phyloP scores from a whole-genome alignment of 306 rosid species.

The Gynostemma pentaphyllum region DNA sequence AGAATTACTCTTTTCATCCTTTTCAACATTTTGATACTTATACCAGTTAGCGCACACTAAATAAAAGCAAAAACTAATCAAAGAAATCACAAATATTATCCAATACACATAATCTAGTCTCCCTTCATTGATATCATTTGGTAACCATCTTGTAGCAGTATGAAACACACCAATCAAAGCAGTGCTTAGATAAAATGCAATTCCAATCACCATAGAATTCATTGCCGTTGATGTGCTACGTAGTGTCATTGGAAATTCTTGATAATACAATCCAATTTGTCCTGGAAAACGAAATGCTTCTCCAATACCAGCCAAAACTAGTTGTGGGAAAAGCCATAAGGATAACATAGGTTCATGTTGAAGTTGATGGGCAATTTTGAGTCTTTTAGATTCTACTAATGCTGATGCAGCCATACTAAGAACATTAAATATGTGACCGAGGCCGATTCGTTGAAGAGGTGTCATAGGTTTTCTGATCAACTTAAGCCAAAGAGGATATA shows the following conservation, averaged over 20 bases:
- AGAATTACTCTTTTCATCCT: background rate
- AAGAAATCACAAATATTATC: conserved; percentile 31
- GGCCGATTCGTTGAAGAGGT: conserved; percentile 35
- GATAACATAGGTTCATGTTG: conserved; percentile 16
- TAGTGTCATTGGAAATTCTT: conserved; percentile 43
- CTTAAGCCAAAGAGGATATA: conserved; percentile 28
- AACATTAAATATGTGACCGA: conserved; percentile 24
- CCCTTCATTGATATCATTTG: conserved; percentile 41
- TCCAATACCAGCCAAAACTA: too few species aligned
- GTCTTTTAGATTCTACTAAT: too few species aligned
- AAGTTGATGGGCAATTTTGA: conserved; percentile 10
- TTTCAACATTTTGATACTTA: conserved; percentile 10
- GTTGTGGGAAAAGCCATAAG: too few species aligned
- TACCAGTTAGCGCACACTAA: conserved; percentile 25
- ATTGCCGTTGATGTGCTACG: conserved; percentile 43
- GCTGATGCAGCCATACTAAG: conserved; percentile 31
- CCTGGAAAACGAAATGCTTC: too few species aligned
- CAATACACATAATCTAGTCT: conserved; percentile 45
- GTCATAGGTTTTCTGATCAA: conserved; percentile 14
- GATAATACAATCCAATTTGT: conserved; percentile 47
- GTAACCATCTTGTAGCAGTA: conserved; percentile 37
- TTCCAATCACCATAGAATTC: conserved; percentile 33
- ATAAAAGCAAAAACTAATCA: conserved; percentile 34
- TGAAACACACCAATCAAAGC: conserved; percentile 25
- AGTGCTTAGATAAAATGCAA: conserved; percentile 32